phyloP scores from a whole-genome alignment of 2,329 filamentous ascomycete species.

The Ascosphaera acerosa region DNA sequence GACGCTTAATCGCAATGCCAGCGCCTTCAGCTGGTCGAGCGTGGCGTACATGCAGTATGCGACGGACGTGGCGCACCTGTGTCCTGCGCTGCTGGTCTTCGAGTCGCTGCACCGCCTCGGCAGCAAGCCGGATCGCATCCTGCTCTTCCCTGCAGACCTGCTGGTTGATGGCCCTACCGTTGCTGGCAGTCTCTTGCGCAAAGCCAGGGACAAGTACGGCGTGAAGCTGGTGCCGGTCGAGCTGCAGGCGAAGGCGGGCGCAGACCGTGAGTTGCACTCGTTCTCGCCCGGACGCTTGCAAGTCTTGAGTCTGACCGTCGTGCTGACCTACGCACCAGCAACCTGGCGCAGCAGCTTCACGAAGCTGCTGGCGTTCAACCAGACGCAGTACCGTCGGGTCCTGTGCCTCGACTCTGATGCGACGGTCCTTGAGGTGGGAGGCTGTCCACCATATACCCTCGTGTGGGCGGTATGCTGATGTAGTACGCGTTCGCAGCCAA shows the following conservation, averaged over 20 bases:
- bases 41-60: conserved; percentile 13
- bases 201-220: conserved; percentile 22
- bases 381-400: conserved; percentile 32
- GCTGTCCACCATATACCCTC: too few relatives aligned
- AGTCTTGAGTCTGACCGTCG: too few relatives aligned
- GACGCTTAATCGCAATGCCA: too few relatives aligned
- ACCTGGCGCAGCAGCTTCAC: conserved; percentile 37
- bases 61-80: conserved; percentile 11
- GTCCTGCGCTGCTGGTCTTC: conserved; percentile 14
- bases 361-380: conserved; percentile 40
- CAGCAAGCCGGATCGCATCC: conserved; percentile 10
- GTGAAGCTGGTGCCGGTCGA: conserved; percentile 22
- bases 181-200: conserved; percentile 16
- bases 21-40: too few relatives aligned
- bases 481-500: conserved; percentile 16
- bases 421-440: conserved; percentile 22
- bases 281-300: too few relatives aligned
- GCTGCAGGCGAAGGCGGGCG: conserved; percentile 9
- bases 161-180: conserved; percentile 2
- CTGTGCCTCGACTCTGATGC: conserved; percentile 35
- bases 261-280: conserved; percentile 1
- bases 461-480: background rate
- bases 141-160: conserved; percentile 10
- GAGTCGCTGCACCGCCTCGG: conserved; percentile 9
- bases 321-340: conserved; percentile 10